Evolutionary conservation across 2,329 filamentous ascomycete species (phyloP), one percentile per base, ranked within the genome.

Genomic region (Cercospora sp.): DNA sequence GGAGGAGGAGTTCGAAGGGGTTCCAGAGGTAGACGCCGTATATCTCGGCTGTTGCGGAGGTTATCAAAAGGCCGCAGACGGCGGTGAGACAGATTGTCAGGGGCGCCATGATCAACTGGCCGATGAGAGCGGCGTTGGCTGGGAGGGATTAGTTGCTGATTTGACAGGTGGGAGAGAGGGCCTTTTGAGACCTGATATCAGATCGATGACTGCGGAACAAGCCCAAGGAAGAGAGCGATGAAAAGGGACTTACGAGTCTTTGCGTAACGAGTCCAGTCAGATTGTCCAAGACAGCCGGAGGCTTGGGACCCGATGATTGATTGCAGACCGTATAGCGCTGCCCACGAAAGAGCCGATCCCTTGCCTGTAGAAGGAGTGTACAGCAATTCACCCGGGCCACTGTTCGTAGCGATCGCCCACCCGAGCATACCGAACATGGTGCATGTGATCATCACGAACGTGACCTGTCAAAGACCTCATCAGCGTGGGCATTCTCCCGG

Each of bases 71-170:
- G 1, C 69, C 69, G 28, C 67, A 69, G 33, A 69, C 53, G 28
- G 69, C 66, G 13, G 66, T 69, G 18, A 70, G 40, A 26, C 53
- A 60, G 18, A 72, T 69, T 9, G 60, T 40, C 23, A 72, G 64
- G 5, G 80, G 79, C 18, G 75, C 79, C 13, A 76, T 76, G 40
- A 87, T 40, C 3, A 69, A 64, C 42, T 74, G 71, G 16, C 67
- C 63, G 6, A 70, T 26, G 1, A 72, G 61, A 2, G 72, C 66
- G 5, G 72, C 65, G 20, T 69, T 68, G 18, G 59, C 48, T 53
- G 20, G 48, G 48, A 26, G 48, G 20, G 4, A 5, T 53, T 20
- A 53, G 48, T 5, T 12, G 10, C 2, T 45, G 45, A 9, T 6
- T 51, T 13, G 6, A 20, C 9, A 10, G 6, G n/a, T 45, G 42